Base-by-base conservation (phyloP, 495 filamentous ascomycete genomes). In the Aspergillus haitiensis region DNA sequence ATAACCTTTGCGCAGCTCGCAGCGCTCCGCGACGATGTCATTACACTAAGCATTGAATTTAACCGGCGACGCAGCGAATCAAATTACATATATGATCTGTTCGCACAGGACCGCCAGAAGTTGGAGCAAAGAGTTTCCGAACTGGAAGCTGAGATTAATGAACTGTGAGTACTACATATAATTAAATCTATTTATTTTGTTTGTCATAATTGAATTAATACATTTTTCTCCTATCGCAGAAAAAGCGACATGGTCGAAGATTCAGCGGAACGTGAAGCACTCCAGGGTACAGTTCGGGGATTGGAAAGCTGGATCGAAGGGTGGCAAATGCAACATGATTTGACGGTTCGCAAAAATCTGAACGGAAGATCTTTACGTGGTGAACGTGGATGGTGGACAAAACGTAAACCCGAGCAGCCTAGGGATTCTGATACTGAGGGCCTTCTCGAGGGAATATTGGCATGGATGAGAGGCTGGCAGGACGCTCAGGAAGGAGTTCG, bases 401-500 rank as follows among this genome's bases (percentile, higher is more conserved):
- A 62, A 51, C 57, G 62, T 21, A 63, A 66, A 40, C 40, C 32
- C 1, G 58, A 64, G 11, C 48, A 61, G n/a, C 52, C 49, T 5
- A 27, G 18, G 31, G 66, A 65, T 12, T 61, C 60, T 13, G 67
- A 74, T 21, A 56, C 53, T 21, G 70, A 75, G 37, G 56, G 60
- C 27, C 62, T 76, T 10, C 50, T 75, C 11, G 75, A 78, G 13
- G 75, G 74, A 0, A 67, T 77, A 7, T 65, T 49, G 15, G 75
- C 70, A 7, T 78, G 74, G 74, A 75, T 77, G 74, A 66, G 73
- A 8, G 75, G 74, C 11, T 75, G 74, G 74, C 70, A 66, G 52
- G 74, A 77, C 63, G 65, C 72, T 12, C 70, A 75, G 64, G 74
- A 74, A 52, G 75, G 65, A 6, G 74, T 72, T 47, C 60, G 62